Percentiles rank a stretch among this genome's conserved stretches.
phyloP scores from a whole-genome alignment of 129 eudicot species.

The Kitagawia praeruptora region DNA sequence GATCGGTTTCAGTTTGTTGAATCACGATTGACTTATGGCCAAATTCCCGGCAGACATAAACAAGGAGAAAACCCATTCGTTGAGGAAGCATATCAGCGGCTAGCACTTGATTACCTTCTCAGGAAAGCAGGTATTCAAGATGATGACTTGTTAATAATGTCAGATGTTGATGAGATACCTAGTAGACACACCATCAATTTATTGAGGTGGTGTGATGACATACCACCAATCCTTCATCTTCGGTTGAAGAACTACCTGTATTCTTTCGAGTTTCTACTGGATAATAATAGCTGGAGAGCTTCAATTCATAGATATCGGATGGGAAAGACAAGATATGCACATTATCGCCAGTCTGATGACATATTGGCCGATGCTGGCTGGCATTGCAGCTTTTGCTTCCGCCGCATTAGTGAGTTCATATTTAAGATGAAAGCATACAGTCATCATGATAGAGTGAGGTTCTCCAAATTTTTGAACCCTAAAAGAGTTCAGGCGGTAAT shows the following conservation, averaged over 20 bases:
- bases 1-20: conserved; percentile 42
- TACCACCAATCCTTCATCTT: conserved; percentile 47
- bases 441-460: conserved; percentile 49
- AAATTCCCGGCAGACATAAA: conserved; percentile 36
- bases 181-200: conserved; percentile 53
- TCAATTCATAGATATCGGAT: conserved; percentile 43
- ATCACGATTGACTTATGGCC: conserved; percentile 51
- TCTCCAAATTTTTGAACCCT: conserved; percentile 40
- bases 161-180: conserved; percentile 63
- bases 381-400: conserved; percentile 69
- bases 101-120: conserved; percentile 53
- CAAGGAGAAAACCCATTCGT: conserved; percentile 53
- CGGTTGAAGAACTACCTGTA: conserved; percentile 46
- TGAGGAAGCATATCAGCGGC: conserved; percentile 64
- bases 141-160: conserved; percentile 57
- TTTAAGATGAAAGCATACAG: conserved; percentile 70
- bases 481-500: conserved; percentile 44
- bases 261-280: conserved; percentile 51
- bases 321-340: conserved; percentile 51
- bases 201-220: conserved; percentile 60
- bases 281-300: conserved; percentile 64
- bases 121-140: conserved; percentile 53
- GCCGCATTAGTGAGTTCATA: conserved; percentile 43
- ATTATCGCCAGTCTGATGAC: conserved; percentile 46
- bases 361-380: conserved; percentile 57